Percentiles rank a stretch among this genome's conserved stretches.
Evolutionary conservation across 2,329 filamentous ascomycete genomes (phyloP).

Genomic region (Grosmannia penicillata): DNA sequence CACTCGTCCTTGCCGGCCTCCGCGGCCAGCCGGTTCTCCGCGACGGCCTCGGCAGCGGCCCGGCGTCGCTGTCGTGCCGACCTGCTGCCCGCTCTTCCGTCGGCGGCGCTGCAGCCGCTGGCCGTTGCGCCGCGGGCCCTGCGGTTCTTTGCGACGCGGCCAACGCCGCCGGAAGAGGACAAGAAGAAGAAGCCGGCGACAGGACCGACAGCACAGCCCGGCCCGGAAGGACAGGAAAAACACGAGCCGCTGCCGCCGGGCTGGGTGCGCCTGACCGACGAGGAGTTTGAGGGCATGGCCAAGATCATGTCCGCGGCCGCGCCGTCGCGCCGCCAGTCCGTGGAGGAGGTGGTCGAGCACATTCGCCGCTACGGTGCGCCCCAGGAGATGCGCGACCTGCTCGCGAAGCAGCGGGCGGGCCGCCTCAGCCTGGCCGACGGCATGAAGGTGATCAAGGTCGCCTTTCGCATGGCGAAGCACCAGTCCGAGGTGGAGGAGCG

Average conservation of each 20-base stretch:
- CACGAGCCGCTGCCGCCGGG: constrained; percentile 24
- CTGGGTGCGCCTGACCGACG: constrained; percentile 30
- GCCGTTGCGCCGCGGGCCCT: background rate
- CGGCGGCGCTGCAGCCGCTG: background rate
- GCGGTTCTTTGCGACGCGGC: constrained; percentile 7
- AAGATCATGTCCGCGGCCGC: constrained; percentile 48
- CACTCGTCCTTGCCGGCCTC: background rate
- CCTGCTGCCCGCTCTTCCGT: no score
- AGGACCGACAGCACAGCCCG: background rate
- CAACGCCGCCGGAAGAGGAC: constrained; percentile 4
- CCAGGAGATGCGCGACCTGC: constrained; percentile 44
- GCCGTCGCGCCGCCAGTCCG: constrained; percentile 39
- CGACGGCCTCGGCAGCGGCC: background rate
- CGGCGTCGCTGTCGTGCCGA: background rate
- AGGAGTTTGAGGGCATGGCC: constrained; percentile 37
- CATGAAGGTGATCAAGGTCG: constrained; percentile 43
- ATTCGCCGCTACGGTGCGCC: constrained; percentile 59
- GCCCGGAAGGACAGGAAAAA: background rate
- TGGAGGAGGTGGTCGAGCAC: constrained; percentile 45
- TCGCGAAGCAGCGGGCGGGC: constrained; percentile 42
- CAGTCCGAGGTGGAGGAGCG: constrained; percentile 13
- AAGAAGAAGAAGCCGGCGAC: constrained; percentile 3
- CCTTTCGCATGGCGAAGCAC: constrained; percentile 38
- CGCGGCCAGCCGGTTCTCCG: no score
- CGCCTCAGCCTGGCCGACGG: constrained; percentile 28